Percentiles rank a stretch among this genome's conserved stretches.
Evolutionary conservation across 2,329 filamentous ascomycete genomes (phyloP).

Genomic region (Thermoascus crustaceus): DNA sequence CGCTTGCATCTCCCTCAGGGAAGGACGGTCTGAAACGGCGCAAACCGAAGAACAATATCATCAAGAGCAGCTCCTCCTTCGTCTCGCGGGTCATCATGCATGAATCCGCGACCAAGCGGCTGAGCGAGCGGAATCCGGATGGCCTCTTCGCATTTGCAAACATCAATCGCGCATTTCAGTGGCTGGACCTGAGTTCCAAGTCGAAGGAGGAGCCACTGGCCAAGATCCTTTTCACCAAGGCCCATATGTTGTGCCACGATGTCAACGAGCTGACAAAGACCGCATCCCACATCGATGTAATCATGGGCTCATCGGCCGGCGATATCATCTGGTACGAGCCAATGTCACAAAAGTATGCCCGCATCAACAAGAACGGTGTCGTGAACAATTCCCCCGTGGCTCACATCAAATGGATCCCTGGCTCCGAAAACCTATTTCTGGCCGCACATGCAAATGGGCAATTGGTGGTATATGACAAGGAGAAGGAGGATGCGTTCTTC

Average conservation of each 20-base stretch:
- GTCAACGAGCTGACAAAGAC: conserved; percentile 78
- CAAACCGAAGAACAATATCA: conserved; percentile 97
- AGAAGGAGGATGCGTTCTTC: conserved; percentile 82
- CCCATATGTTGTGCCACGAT: conserved; percentile 90
- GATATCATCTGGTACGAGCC: conserved; percentile 99
- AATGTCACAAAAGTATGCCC: conserved; percentile 87
- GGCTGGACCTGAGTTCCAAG: conserved; percentile 76
- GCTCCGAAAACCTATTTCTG: conserved; percentile 86
- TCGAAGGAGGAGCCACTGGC: conserved; percentile 75
- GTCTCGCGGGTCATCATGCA: conserved; percentile 94
- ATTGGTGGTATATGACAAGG: conserved; percentile 91
- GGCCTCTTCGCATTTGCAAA: conserved; percentile 90
- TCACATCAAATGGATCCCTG: conserved; percentile 86
- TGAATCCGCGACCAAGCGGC: conserved; percentile 67
- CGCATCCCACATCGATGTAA: conserved; percentile 71
- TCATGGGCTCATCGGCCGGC: conserved; percentile 92
- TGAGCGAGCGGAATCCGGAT: conserved; percentile 68
- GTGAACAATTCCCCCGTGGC: conserved; percentile 82
- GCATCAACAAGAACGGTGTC: conserved; percentile 91
- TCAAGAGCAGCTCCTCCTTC: conserved; percentile 97
- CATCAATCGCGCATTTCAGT: conserved; percentile 90
- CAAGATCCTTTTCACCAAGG: conserved; percentile 95
- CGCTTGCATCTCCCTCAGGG: conserved; percentile 56
- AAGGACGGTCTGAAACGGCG: conserved; percentile 64
- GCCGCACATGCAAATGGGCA: conserved; percentile 88